Evolutionary conservation across 225 moss, liverwort and hornwort genomes (phyloP), one percentile per base, ranked within the genome.

Genomic region (Lunularia cruciata): DNA sequence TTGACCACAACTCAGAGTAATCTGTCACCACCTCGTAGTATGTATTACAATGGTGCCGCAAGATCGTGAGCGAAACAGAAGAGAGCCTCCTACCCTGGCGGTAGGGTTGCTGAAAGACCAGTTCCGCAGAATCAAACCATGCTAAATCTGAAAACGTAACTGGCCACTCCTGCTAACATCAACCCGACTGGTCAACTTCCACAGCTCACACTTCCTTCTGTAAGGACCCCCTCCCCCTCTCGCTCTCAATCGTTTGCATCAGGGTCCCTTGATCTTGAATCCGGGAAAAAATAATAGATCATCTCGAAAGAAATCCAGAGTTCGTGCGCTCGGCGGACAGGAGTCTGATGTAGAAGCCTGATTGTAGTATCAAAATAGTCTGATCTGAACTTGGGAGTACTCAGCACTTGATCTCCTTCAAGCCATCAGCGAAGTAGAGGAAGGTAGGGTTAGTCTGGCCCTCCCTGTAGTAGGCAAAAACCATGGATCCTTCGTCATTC

Each of bases 401-500:
- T 87, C 82, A 90, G 66, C 90, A 90, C 78, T 90, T 90, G 61
- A 90, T 76, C 82, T 87, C 90, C 75, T 86, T 86, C 80, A 90
- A 77, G 8, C 79, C 74, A 71, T 90, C 87, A 32, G 72, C 85
- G 12, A 87, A 87, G 77, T 90, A 87, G 15, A 90, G 57, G 69
- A 90, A 90, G 0, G 90, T 88, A 11, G 88, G 90, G 61, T 90
- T 80, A 5, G 84, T 26, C 16, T 69, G 70, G 23, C 88, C 90
- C 0, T 84, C 83, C 76, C 86, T 91, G 72, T 95, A 95, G 71
- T 88, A 90, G 11, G 95, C 95, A 35, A 95, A 95, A 20, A 95
- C 95, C 58, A 90, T 43, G 18, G 86, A 78, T 43, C 75, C 31
- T 5, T 95, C 88, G 22, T 92, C 92, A 32, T 79, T 75, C 95